These are phyloP conservation scores for Dactylellina leptospora DNA, from an alignment of 2,329 filamentous ascomycete genomes.

Conservation along the genomic window DNA sequence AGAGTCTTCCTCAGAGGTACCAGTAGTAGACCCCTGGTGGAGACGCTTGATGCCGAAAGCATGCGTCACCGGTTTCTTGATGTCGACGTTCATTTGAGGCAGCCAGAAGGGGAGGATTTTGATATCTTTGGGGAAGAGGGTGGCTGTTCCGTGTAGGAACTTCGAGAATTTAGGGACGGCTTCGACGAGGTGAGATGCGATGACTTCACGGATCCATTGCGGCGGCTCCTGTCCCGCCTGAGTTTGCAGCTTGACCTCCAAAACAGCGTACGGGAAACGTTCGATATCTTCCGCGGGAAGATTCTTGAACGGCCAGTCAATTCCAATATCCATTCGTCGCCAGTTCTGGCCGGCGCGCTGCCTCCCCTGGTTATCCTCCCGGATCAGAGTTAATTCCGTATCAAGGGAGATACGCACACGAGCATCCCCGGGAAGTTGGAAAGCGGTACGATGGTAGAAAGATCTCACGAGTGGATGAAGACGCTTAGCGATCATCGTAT, in stretches of 20 bases:
- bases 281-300: slow-evolving; percentile 84
- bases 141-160: slow-evolving; percentile 94
- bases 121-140: slow-evolving; percentile 85
- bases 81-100: slow-evolving; percentile 97
- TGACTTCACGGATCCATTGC: slow-evolving; percentile 94
- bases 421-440: slow-evolving; percentile 94
- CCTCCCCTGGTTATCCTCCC: slow-evolving; percentile 91
- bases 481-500: slow-evolving; percentile 85
- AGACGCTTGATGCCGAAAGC: slow-evolving; percentile 89
- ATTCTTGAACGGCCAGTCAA: slow-evolving; percentile 93
- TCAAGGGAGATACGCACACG: slow-evolving; percentile 96
- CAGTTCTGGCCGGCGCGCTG: slow-evolving; percentile 84
- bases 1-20: slow-evolving; percentile 77
- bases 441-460: slow-evolving; percentile 98
- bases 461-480: slow-evolving; percentile 90
- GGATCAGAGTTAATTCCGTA: slow-evolving; percentile 91
- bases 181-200: slow-evolving; percentile 91
- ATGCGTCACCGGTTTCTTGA: slow-evolving; percentile 87
- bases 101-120: slow-evolving; percentile 95
- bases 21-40: slow-evolving; percentile 75
- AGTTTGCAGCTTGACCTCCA: slow-evolving; percentile 97
- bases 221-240: slow-evolving; percentile 94
- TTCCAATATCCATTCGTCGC: slow-evolving; percentile 95
- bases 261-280: slow-evolving; percentile 91
- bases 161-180: slow-evolving; percentile 99